Conservation (phyloP, 352 stramenopile species). For the Thalassiosira mediterranea region DNA sequence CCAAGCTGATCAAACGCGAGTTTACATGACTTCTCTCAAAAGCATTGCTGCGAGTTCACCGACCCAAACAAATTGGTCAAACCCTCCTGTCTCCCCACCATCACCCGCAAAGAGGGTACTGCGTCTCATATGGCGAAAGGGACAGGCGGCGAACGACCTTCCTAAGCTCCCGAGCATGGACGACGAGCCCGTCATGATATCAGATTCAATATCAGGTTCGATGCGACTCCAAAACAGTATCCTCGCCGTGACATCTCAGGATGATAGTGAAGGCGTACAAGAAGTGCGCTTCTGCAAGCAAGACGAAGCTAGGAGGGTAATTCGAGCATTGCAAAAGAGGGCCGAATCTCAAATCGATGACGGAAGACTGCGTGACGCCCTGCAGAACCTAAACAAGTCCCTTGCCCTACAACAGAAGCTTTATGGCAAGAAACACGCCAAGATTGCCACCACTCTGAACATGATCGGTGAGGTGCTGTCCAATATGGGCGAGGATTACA, state of each 20-base stretch:
- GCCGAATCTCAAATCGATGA: background rate
- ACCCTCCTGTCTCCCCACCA: background rate
- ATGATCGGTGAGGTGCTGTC: slow-evolving; percentile 15
- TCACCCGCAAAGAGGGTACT: slow-evolving; percentile 4
- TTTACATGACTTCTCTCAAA: slow-evolving; percentile 18
- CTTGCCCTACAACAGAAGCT: slow-evolving; percentile 23
- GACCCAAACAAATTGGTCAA: slow-evolving; percentile 7
- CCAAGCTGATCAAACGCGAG: slow-evolving; percentile 8
- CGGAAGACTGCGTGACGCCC: background rate
- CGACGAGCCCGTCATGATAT: slow-evolving; percentile 1
- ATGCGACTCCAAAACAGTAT: slow-evolving; percentile 5
- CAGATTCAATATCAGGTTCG: slow-evolving; percentile 6
- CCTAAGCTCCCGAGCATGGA: background rate
- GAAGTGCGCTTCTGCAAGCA: slow-evolving; percentile 11
- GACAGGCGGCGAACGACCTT: background rate
- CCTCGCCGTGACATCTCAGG: background rate
- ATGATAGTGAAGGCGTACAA: background rate
- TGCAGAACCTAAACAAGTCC: slow-evolving; percentile 3
- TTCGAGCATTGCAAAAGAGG: slow-evolving; percentile 8
- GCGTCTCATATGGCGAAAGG: background rate
- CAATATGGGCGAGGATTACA: slow-evolving; percentile 17
- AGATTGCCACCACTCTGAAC: slow-evolving; percentile 5
- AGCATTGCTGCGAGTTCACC: slow-evolving; percentile 16
- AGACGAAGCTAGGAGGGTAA: slow-evolving; percentile 4
- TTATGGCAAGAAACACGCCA: slow-evolving; percentile 3